Conservation (phyloP, 352 stramenopile genomes). For the Phytophthora palmivora region DNA sequence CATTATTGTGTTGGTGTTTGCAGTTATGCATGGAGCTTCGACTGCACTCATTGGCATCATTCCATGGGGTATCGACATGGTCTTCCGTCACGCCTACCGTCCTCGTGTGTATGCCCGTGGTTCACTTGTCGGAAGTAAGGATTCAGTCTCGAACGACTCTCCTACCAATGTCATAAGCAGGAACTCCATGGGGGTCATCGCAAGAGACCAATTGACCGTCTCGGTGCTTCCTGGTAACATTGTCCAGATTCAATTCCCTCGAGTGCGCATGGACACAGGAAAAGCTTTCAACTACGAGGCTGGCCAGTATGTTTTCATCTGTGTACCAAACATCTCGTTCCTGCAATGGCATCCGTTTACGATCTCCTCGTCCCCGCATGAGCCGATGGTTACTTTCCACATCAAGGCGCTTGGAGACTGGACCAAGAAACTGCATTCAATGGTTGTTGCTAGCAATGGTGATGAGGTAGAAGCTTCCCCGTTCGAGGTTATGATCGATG, state of each 20-base stretch:
- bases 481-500: slow-evolving; percentile 52
- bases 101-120: slow-evolving; percentile 27
- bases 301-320: slow-evolving; percentile 85
- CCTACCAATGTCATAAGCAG: slow-evolving; percentile 22
- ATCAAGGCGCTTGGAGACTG: slow-evolving; percentile 70
- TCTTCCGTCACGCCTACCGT: slow-evolving; percentile 44
- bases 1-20: slow-evolving; percentile 49
- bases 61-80: slow-evolving; percentile 41
- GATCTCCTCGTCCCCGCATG: slow-evolving; percentile 71
- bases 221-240: slow-evolving; percentile 32
- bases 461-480: slow-evolving; percentile 3
- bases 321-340: slow-evolving; percentile 61
- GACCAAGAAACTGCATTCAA: slow-evolving; percentile 50
- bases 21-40: slow-evolving; percentile 47
- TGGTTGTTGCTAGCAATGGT: slow-evolving; percentile 4
- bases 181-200: slow-evolving; percentile 32
- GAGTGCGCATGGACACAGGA: slow-evolving; percentile 41
- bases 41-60: slow-evolving; percentile 43
- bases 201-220: slow-evolving; percentile 28
- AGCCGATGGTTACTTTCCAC: slow-evolving; percentile 71
- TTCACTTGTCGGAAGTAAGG: slow-evolving; percentile 21
- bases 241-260: slow-evolving; percentile 49
- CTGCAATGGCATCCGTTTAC: slow-evolving; percentile 91
- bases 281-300: slow-evolving; percentile 44
- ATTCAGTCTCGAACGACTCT: slow-evolving; percentile 9